Percentiles rank a stretch among this genome's conserved stretches.
Conservation (phyloP, 257 asterid species). For the Lycium barbarum region DNA sequence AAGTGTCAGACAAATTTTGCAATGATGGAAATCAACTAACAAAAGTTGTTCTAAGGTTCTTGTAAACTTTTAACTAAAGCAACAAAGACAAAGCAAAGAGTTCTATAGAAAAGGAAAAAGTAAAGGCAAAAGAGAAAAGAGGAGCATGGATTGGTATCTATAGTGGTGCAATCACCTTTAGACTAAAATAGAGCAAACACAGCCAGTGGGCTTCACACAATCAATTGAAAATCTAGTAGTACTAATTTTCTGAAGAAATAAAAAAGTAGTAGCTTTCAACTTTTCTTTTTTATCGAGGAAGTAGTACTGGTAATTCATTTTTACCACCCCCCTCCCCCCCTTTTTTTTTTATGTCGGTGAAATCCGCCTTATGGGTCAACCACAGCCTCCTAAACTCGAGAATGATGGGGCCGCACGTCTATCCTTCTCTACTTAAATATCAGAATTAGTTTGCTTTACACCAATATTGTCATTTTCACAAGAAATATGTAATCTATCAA, state of each 20-base stretch:
- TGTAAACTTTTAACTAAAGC: conserved; percentile 19
- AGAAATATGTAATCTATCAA: not conserved
- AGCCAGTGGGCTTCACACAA: conserved; percentile 10
- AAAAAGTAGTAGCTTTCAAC: too few species aligned
- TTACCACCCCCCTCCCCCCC: too few species aligned
- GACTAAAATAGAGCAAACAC: not conserved
- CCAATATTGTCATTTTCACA: not conserved
- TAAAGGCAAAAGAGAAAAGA: not conserved
- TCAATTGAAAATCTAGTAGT: conserved; percentile 10
- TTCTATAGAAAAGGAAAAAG: conserved; percentile 14
- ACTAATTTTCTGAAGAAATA: not conserved
- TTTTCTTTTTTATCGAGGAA: not conserved
- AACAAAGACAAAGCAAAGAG: not conserved
- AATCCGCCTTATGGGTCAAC: too few species aligned
- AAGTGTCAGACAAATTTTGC: not conserved
- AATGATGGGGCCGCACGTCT: too few species aligned
- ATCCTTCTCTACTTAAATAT: too few species aligned
- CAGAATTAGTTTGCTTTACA: not conserved
- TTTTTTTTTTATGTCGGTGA: too few species aligned
- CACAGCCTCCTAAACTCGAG: too few species aligned
- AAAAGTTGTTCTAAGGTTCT: not conserved
- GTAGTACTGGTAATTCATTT: not conserved
- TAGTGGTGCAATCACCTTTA: conserved; percentile 19
- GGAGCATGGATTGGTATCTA: not conserved
- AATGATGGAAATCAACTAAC: not conserved